phyloP scores from a whole-genome alignment of 78 protist species.

The Dictyostelium capitatum region DNA sequence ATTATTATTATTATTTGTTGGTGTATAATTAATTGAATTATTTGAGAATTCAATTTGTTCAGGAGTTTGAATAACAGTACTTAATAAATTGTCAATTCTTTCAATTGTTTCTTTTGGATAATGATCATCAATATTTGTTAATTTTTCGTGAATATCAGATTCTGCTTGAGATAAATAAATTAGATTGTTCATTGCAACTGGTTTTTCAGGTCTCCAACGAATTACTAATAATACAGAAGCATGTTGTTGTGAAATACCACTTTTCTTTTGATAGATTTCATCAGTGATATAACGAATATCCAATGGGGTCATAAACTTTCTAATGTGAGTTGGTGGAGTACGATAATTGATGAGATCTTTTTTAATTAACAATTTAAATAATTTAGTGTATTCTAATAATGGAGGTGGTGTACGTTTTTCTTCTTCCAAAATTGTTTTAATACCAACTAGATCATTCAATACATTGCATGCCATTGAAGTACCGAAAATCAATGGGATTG shows the following conservation, averaged over 20 bases:
- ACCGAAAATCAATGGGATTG: slow-evolving; percentile 70
- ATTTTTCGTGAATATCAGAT: slow-evolving; percentile 40
- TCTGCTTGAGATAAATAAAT: slow-evolving; percentile 32
- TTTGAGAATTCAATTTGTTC: not conserved
- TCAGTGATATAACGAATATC: slow-evolving; percentile 41
- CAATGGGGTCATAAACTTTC: slow-evolving; percentile 13
- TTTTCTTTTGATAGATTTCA: not conserved
- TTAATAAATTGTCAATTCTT: slow-evolving; percentile 26
- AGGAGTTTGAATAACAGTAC: not conserved
- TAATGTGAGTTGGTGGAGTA: slow-evolving; percentile 47
- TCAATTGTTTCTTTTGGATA: slow-evolving; percentile 19
- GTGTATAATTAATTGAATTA: slow-evolving; percentile 8
- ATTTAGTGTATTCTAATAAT: slow-evolving; percentile 27
- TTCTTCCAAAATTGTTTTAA: slow-evolving; percentile 34
- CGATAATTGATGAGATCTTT: not conserved
- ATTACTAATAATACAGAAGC: not conserved
- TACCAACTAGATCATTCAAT: slow-evolving; percentile 48
- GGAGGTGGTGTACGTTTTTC: slow-evolving; percentile 50
- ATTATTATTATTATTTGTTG: not conserved
- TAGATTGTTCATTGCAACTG: slow-evolving; percentile 25
- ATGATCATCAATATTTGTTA: slow-evolving; percentile 8
- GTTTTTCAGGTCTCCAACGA: slow-evolving; percentile 68
- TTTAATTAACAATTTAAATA: slow-evolving; percentile 35
- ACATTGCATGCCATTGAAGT: slow-evolving; percentile 33
- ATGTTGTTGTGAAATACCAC: not conserved